Percentiles rank a stretch among this genome's conserved stretches.
Evolutionary conservation across 176 grass and related monocot species (phyloP).

Genomic region (Oryza punctata): DNA sequence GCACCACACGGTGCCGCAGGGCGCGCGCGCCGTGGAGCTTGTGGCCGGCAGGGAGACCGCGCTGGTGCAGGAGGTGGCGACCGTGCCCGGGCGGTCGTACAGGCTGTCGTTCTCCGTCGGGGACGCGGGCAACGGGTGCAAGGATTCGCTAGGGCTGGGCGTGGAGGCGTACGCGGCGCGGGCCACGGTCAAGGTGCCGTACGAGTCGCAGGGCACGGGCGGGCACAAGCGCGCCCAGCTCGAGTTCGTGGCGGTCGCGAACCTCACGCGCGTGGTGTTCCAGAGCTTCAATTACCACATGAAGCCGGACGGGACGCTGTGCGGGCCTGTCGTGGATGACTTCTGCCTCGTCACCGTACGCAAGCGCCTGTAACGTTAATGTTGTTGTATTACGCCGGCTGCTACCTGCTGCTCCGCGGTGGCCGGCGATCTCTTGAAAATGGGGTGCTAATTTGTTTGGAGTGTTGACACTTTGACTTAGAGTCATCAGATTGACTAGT

Average conservation of each 20-base stretch:
- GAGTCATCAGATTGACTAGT: no score
- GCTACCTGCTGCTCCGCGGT: background rate
- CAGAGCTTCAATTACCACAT: constrained; percentile 45
- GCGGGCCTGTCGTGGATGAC: constrained; percentile 55
- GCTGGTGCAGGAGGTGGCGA: constrained; percentile 55
- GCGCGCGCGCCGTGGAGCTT: constrained; percentile 59
- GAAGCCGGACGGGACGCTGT: constrained; percentile 58
- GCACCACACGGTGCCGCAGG: constrained; percentile 53
- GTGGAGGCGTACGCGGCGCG: constrained; percentile 56
- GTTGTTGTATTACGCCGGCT: background rate
- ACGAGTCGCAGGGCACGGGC: constrained; percentile 47
- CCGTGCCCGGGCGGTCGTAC: constrained; percentile 42
- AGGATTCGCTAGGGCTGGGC: constrained; percentile 15
- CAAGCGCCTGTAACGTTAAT: background rate
- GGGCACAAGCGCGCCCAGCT: constrained; percentile 41
- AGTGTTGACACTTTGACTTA: background rate
- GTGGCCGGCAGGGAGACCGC: constrained; percentile 59
- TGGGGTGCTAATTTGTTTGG: background rate
- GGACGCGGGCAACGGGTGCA: constrained; percentile 53
- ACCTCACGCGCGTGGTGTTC: constrained; percentile 54
- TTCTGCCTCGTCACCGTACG: constrained; percentile 38
- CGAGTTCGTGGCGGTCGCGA: constrained; percentile 35
- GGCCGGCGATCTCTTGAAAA: background rate
- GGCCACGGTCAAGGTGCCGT: background rate
- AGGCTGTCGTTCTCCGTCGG: constrained; percentile 52